Evolutionary conservation across 1,284 basidiomycete genomes (phyloP).

Genomic region (Cutaneotrichosporon daszewskae): DNA sequence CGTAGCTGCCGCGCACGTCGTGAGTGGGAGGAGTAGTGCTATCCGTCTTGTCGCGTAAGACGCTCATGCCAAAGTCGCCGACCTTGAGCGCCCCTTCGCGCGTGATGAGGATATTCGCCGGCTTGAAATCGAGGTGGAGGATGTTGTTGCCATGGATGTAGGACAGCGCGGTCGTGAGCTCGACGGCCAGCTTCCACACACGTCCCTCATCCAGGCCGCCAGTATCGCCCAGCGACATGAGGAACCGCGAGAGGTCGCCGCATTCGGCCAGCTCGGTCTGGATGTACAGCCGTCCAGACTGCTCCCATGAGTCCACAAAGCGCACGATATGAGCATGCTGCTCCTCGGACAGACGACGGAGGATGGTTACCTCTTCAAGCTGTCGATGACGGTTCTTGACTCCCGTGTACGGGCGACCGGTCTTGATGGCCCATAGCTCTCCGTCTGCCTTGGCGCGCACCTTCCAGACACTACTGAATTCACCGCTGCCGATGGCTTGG

Average conservation of each 20-base stretch:
- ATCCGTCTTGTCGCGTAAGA: conserved; percentile 51
- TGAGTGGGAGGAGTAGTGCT: too few species aligned
- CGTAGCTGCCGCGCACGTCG: not conserved
- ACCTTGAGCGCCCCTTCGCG: conserved; percentile 84
- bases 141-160: conserved; percentile 83
- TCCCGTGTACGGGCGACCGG: conserved; percentile 85
- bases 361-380: conserved; percentile 87
- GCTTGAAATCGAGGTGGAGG: conserved; percentile 93
- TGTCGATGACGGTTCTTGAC: conserved; percentile 69
- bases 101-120: conserved; percentile 90
- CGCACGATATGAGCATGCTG: conserved; percentile 72
- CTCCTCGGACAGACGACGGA: conserved; percentile 62
- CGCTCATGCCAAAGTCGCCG: conserved; percentile 86
- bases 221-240: conserved; percentile 82
- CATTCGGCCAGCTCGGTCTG: conserved; percentile 87
- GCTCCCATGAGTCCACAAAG: conserved; percentile 94
- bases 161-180: conserved; percentile 69
- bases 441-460: conserved; percentile 63
- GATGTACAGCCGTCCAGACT: conserved; percentile 78
- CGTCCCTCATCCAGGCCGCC: conserved; percentile 80
- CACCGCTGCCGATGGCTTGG: conserved; percentile 78
- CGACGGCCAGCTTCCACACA: conserved; percentile 90
- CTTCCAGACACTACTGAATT: conserved; percentile 91
- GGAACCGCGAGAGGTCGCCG: conserved; percentile 83
- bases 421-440: conserved; percentile 81